Evolutionary conservation across 306 rosid genomes (phyloP).

Genomic region (Castanopsis chinensis): DNA sequence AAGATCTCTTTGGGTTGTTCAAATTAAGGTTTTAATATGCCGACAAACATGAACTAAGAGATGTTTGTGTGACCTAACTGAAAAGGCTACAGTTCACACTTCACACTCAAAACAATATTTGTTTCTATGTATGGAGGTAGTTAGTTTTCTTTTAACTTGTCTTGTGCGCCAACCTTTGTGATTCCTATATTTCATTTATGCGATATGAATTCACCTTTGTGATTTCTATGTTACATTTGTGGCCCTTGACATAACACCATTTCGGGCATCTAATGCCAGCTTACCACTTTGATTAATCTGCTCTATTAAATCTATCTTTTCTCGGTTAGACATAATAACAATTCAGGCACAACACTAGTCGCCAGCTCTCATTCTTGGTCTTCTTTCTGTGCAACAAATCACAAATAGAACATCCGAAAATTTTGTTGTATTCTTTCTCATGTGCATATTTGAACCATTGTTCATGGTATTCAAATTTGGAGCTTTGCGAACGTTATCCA

Average conservation of each 20-base stretch:
- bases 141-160: background rate
- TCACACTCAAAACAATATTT: background rate
- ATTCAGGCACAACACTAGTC: background rate
- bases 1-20: too few species aligned
- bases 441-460: background rate
- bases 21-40: too few species aligned
- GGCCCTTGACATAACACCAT: too few species aligned
- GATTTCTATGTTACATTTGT: too few species aligned
- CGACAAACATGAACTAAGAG: too few species aligned
- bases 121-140: background rate
- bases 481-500: background rate
- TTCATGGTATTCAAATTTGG: background rate
- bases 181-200: background rate
- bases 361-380: slow-evolving; percentile 1
- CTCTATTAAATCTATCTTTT: background rate
- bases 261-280: too few species aligned
- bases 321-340: too few species aligned
- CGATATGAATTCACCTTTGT: too few species aligned
- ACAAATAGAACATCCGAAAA: background rate
- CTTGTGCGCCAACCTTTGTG: background rate
- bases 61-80: too few species aligned
- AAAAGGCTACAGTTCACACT: too few species aligned
- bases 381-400: background rate
- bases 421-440: background rate
- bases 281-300: background rate